These are phyloP conservation scores for Bertia moriformis DNA, from an alignment of 2,329 filamentous ascomycete genomes.

Conservation along the genomic window DNA sequence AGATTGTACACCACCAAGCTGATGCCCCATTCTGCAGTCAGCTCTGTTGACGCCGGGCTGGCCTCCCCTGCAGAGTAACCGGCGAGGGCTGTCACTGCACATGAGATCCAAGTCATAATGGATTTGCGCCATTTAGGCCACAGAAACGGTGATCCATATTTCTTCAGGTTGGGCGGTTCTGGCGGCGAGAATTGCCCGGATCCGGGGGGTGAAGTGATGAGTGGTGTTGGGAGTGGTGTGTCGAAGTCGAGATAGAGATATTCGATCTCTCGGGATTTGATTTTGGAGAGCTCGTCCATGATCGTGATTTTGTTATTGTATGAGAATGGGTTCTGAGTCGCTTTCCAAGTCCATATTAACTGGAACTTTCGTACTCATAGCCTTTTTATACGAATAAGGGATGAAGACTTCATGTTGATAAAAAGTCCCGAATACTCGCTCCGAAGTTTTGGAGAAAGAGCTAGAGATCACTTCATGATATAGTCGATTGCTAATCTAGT, in stretches of 20 bases:
- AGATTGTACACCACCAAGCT: conserved; percentile 51
- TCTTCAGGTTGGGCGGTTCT: conserved; percentile 46
- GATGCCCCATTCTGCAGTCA: conserved; percentile 51
- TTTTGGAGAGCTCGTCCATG: no score
- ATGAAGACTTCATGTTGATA: no score
- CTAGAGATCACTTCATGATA: no score
- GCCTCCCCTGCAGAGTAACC: conserved; percentile 74
- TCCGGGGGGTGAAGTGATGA: conserved; percentile 10
- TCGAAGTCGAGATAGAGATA: conserved; percentile 49
- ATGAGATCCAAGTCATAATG: conserved; percentile 59
- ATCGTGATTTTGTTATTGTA: no score
- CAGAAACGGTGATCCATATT: conserved; percentile 55
- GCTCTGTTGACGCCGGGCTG: conserved; percentile 50
- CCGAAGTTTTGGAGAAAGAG: no score
- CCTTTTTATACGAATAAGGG: no score
- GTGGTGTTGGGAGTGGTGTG: conserved; percentile 35
- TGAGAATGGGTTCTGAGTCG: no score
- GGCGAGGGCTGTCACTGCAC: conserved; percentile 60
- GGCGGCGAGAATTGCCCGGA: conserved; percentile 26
- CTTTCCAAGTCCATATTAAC: no score
- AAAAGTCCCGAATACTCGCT: no score
- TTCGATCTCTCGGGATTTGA: no score
- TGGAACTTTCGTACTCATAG: no score
- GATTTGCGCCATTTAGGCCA: conserved; percentile 61
- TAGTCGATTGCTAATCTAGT: no score